Evolutionary conservation across 202 grass and related monocot species (phyloP), one percentile per base, ranked within the genome.

Genomic region (Bolboschoenoplectus hybrid): DNA sequence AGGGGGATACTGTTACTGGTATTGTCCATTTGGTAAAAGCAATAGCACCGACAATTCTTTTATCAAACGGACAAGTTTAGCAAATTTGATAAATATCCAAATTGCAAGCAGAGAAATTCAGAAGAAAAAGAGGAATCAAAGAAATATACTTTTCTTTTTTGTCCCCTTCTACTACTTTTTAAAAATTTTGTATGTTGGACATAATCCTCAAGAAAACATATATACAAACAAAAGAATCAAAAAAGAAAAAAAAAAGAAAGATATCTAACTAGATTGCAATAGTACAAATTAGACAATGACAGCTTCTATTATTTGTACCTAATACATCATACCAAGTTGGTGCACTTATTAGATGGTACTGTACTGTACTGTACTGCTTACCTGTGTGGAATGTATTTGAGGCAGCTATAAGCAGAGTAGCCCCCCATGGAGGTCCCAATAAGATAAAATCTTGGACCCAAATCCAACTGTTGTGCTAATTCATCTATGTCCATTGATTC

Each of bases 311-410:
- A 26, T 26, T 57, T 4, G 2, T 0, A 14, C 12, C 12, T 55
- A 55, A 14, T 16, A 57, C 3, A 0, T 17, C 43, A 44, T 5
- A 44, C 43, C 43, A 44, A 2, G 3, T 44, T 5, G 5, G 5
- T 44, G 43, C 43, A 44, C 43, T 44, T 44, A 5, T 57, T 57
- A 57, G 13, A 16, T 14, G 64, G 3, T 14, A 40, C 3, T 5
- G 50, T 52, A 52, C 3, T 5, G 50, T 52, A 52, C 63, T 7
- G 32, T 77, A 56, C 32, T 56, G 13, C 13, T 26, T 51, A 85
- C 92, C 92, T 91, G 11, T 91, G 75, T 3, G 90, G 92, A 47
- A 94, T 87, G 82, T 90, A 94, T 66, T 91, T 51, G 75, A 94
- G 92, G 86, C 89, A 90, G 81, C 92, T 85, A 83, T 89, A 94